A percentile compares a stretch with the other conserved stretches of the same genome.
Evolutionary conservation across 2,329 filamentous ascomycete species (phyloP).

Genomic region (Mycosphaerella sp.): DNA sequence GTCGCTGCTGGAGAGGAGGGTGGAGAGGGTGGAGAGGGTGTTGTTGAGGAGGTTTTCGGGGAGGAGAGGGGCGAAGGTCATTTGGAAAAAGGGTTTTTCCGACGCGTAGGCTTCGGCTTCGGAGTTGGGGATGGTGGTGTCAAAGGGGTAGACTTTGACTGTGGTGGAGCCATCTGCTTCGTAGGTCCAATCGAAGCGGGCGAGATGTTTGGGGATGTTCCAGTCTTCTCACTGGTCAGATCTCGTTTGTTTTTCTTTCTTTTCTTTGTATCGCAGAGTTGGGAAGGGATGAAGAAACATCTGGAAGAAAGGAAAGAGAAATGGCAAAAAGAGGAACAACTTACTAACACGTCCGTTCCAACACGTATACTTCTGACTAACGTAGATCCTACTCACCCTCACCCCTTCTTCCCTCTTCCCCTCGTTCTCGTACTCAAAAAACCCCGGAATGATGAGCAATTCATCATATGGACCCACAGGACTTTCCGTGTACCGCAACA

Average conservation of each 20-base stretch:
- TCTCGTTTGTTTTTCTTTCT: not conserved
- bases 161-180: slow-evolving; percentile 10
- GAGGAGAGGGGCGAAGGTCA: slow-evolving; percentile 16
- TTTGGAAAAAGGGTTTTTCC: slow-evolving; percentile 19
- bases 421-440: slow-evolving; percentile 12
- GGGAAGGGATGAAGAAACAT: too few species aligned
- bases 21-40: slow-evolving; percentile 6
- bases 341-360: slow-evolving; percentile 17
- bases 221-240: slow-evolving; percentile 3
- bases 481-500: slow-evolving; percentile 22
- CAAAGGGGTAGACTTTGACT: slow-evolving; percentile 21
- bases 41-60: slow-evolving; percentile 11
- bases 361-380: slow-evolving; percentile 20
- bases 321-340: not conserved
- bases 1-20: not conserved
- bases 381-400: slow-evolving; percentile 16
- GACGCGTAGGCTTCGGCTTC: slow-evolving; percentile 9
- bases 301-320: not conserved
- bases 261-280: too few species aligned
- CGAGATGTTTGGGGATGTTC: slow-evolving; percentile 25
- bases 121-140: slow-evolving; percentile 7
- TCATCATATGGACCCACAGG: slow-evolving; percentile 23
- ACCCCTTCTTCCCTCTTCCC: not conserved
- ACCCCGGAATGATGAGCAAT: slow-evolving; percentile 20
- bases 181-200: slow-evolving; percentile 21